Evolutionary conservation across 2,329 filamentous ascomycete genomes (phyloP), one percentile per base, ranked within the genome.

Genomic region (Venturia carpophila): DNA sequence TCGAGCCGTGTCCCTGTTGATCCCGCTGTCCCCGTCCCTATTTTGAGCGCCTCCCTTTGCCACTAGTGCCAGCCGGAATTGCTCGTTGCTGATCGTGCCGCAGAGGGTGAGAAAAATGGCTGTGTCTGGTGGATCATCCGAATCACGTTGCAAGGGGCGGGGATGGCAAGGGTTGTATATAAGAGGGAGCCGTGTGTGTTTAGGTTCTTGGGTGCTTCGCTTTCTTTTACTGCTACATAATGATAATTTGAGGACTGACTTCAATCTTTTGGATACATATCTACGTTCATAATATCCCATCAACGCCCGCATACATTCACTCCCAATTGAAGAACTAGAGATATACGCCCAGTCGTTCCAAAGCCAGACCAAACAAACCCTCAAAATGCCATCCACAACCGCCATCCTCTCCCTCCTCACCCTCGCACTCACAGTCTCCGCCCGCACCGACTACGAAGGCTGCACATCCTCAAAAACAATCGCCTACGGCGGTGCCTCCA

Each of bases 381-480:
- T 19, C 52, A 68, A 63, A 45, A 71, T 71, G 68, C 66, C 67
- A 61, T 66, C 63, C 58, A 68, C 69, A 64, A 60, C 67, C 66
- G 64, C 70, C 71, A 63, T 73, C 68, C 41, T 72, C 66, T 68
- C 71, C 67, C 66, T 71, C 45, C 67, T 76, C 65, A 68, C 70
- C 45, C 67, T 73, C 56, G 66, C 73, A 65, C 68, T 71, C 60
- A 64, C 71, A 27, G 17, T 70, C 56, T 65, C 73, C 61, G 75
- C 76, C 49, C 71, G 71, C 49, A 78, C 76, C 67, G 74, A 79
- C 68, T 70, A 77, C 52, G 66, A 65, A 15, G 77, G 76, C 70
- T 77, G 83, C 70, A 83, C 82, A 67, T 74, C 73, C 47, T 73
- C 74, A 64, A 60, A 45, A 13, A 71, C 72, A 63, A 68, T 74